Evolutionary conservation across 306 rosid genomes (phyloP).

Genomic region (Cucurbita moschata): DNA sequence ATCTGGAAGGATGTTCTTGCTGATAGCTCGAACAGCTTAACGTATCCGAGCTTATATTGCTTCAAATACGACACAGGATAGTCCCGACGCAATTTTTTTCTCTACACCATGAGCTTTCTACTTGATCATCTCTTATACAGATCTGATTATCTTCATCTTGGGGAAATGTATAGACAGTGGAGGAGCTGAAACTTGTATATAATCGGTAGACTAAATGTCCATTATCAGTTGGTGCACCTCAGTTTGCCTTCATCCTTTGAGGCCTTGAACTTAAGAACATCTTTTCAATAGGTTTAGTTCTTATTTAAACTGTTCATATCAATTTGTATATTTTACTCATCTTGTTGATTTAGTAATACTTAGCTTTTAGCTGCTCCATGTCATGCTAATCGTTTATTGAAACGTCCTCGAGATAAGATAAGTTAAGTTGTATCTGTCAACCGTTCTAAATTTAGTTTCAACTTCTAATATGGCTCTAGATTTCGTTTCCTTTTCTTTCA

Average conservation of each 20-base stretch:
- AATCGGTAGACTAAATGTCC: neutral
- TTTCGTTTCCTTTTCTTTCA: neutral
- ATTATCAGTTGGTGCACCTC: neutral
- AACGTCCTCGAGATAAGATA: neutral
- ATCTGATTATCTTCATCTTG: neutral
- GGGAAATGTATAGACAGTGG: neutral
- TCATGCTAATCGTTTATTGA: neutral
- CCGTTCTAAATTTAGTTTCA: neutral
- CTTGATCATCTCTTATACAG: neutral
- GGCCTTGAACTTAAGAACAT: neutral
- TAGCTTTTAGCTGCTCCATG: neutral
- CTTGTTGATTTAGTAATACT: neutral
- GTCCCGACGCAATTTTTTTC: neutral
- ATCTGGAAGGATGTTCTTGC: neutral
- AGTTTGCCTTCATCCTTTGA: neutral
- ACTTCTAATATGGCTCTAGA: neutral
- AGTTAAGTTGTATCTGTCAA: neutral
- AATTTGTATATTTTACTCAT: neutral
- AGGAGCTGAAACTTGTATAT: slow-evolving; percentile 2
- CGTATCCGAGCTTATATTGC: neutral
- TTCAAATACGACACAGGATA: neutral
- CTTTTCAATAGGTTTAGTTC: neutral
- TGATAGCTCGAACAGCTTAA: neutral
- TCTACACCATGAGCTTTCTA: neutral
- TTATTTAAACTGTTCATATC: neutral